A percentile compares a stretch with the other conserved stretches of the same genome.
These are phyloP conservation scores for Acacia melanoxylon DNA, from an alignment of 306 rosid genomes.

Conservation along the genomic window DNA sequence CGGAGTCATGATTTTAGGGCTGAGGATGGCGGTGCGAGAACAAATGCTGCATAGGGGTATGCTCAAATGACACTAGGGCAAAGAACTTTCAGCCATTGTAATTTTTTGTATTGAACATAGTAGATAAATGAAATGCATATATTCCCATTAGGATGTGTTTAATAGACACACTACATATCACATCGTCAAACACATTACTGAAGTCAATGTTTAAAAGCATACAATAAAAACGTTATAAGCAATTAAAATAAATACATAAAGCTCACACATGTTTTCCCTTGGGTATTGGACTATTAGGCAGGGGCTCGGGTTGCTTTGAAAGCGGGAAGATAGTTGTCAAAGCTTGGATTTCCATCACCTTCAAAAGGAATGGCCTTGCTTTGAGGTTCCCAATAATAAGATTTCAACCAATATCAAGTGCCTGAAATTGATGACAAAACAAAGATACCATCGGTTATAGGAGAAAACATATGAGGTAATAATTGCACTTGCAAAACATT, in stretches of 20 bases:
- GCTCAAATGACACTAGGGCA: neutral
- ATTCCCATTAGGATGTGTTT: no score
- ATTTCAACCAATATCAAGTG: slow-evolving; percentile 91
- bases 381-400: slow-evolving; percentile 95
- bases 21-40: neutral
- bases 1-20: neutral
- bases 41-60: neutral
- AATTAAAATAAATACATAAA: no score
- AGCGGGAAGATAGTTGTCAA: slow-evolving; percentile 53
- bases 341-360: slow-evolving; percentile 60
- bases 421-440: slow-evolving; percentile 56
- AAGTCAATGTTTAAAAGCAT: no score
- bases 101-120: no score
- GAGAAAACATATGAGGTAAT: slow-evolving; percentile 4
- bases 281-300: slow-evolving; percentile 32
- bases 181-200: no score
- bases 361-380: slow-evolving; percentile 80
- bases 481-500: slow-evolving; percentile 5
- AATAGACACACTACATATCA: no score
- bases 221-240: no score
- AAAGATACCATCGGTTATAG: neutral
- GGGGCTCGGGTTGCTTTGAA: slow-evolving; percentile 51
- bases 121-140: no score
- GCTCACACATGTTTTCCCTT: no score
- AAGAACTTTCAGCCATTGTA: slow-evolving; percentile 12